A percentile compares a stretch with the other conserved stretches of the same genome.
phyloP scores from a whole-genome alignment of 208 protist genomes.

The Trypanosoma scelopori region DNA sequence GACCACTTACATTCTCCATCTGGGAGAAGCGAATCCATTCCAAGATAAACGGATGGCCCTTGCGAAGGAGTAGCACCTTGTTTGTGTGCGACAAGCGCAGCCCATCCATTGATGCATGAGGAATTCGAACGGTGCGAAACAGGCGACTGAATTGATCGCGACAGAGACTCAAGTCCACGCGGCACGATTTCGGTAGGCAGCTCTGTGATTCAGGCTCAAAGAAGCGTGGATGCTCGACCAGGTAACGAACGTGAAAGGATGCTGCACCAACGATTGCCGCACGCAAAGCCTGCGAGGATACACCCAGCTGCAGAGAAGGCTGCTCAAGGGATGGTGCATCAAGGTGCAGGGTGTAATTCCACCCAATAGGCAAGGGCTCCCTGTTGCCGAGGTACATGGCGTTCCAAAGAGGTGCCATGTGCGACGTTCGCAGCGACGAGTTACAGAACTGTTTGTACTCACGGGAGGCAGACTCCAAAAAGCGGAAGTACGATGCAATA shows the following conservation, averaged over 20 bases:
- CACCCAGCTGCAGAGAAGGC: neutral
- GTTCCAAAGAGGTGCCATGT: conserved; percentile 29
- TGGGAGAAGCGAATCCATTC: conserved; percentile 16
- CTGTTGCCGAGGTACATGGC: conserved; percentile 27
- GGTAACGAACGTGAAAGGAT: conserved; percentile 23
- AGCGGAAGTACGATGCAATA: conserved; percentile 16
- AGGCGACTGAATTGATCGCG: conserved; percentile 25
- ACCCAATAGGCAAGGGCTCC: conserved; percentile 23
- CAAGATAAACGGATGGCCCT: conserved; percentile 22
- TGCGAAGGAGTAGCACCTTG: conserved; percentile 22
- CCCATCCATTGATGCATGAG: conserved; percentile 22
- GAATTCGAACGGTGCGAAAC: conserved; percentile 29
- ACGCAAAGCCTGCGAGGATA: conserved; percentile 22
- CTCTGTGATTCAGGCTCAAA: conserved; percentile 16
- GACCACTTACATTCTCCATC: neutral
- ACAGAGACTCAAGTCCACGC: conserved; percentile 28
- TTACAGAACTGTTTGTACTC: conserved; percentile 27
- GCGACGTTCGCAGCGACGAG: conserved; percentile 14
- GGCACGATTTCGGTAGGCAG: conserved; percentile 13
- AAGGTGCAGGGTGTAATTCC: conserved; percentile 27
- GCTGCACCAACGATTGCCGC: conserved; percentile 27
- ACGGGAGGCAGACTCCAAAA: conserved; percentile 10
- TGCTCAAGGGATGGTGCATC: conserved; percentile 11
- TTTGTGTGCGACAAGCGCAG: conserved; percentile 23
- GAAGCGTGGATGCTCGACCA: conserved; percentile 16